Evolutionary conservation across 345 rosid genomes (phyloP).

Genomic region (Dipteronia sinensis): DNA sequence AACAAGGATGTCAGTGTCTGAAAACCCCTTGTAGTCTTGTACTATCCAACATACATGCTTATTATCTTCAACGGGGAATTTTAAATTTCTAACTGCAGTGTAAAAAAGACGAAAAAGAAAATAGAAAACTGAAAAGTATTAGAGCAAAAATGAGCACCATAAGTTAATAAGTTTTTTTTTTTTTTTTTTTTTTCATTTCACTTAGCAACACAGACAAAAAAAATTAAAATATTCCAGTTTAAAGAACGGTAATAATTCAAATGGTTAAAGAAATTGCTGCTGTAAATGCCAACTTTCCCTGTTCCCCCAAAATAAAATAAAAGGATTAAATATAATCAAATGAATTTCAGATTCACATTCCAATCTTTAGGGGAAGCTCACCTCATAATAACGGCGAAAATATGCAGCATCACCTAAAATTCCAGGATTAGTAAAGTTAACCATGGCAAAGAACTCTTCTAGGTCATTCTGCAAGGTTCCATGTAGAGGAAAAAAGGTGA

Average conservation of each 20-base stretch:
- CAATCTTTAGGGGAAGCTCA: constrained; percentile 26
- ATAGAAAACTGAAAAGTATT: neutral
- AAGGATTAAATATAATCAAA: neutral
- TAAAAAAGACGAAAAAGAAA: neutral
- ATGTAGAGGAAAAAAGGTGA: constrained; percentile 18
- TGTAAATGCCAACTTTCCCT: neutral
- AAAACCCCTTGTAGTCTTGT: neutral
- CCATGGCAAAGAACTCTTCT: constrained; percentile 99
- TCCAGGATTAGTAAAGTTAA: constrained; percentile 94
- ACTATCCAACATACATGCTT: neutral
- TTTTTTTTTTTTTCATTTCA: neutral
- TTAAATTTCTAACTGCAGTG: neutral
- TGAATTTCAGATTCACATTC: constrained; percentile 7
- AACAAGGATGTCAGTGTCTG: neutral
- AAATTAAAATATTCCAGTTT: neutral
- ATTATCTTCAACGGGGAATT: neutral
- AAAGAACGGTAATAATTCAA: neutral
- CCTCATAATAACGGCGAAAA: constrained; percentile 97
- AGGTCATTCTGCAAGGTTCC: constrained; percentile 78
- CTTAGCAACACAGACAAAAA: neutral
- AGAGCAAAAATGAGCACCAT: neutral
- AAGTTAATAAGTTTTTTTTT: too few relatives aligned
- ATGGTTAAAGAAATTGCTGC: neutral
- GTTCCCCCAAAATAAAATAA: neutral
- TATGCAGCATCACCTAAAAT: constrained; percentile 83